Percentiles rank a stretch among this genome's conserved stretches.
These are phyloP conservation scores for Metarhizium anisopliae DNA, from an alignment of 2,329 filamentous ascomycete species.

Conservation along the genomic window DNA sequence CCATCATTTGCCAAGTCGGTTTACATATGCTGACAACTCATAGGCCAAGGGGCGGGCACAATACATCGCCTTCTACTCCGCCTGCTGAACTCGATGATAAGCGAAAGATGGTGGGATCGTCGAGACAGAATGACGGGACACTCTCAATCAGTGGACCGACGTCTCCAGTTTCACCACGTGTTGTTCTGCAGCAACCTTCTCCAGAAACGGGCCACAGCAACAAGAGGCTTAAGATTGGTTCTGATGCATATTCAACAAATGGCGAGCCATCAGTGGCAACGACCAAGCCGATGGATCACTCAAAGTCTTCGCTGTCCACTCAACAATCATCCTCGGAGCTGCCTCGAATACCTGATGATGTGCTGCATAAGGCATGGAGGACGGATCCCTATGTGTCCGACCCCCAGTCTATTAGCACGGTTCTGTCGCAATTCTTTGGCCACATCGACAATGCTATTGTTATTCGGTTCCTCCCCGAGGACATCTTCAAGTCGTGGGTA, in stretches of 20 bases:
- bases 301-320: constrained; percentile 27
- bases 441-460: constrained; percentile 32
- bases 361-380: constrained; percentile 39
- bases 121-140: constrained; percentile 22
- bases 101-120: constrained; percentile 17
- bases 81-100: constrained; percentile 40
- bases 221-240: constrained; percentile 41
- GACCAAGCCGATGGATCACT: constrained; percentile 24
- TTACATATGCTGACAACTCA: constrained; percentile 6
- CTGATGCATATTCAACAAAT: constrained; percentile 33
- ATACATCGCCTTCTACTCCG: constrained; percentile 44
- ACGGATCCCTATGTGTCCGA: constrained; percentile 39
- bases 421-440: constrained; percentile 32
- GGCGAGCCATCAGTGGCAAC: constrained; percentile 22
- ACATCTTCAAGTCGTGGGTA: constrained; percentile 29
- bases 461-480: constrained; percentile 32
- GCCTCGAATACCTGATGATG: constrained; percentile 39
- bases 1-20: neutral
- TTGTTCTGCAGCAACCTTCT: constrained; percentile 22
- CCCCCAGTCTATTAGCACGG: constrained; percentile 28
- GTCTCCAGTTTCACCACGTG: constrained; percentile 39
- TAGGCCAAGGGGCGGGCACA: constrained; percentile 50
- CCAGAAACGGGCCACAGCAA: constrained; percentile 33
- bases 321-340: constrained; percentile 29
- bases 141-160: constrained; percentile 35